Evolutionary conservation across 2,329 filamentous ascomycete species (phyloP), one percentile per base, ranked within the genome.

Genomic region (Stachybotrys chartarum): DNA sequence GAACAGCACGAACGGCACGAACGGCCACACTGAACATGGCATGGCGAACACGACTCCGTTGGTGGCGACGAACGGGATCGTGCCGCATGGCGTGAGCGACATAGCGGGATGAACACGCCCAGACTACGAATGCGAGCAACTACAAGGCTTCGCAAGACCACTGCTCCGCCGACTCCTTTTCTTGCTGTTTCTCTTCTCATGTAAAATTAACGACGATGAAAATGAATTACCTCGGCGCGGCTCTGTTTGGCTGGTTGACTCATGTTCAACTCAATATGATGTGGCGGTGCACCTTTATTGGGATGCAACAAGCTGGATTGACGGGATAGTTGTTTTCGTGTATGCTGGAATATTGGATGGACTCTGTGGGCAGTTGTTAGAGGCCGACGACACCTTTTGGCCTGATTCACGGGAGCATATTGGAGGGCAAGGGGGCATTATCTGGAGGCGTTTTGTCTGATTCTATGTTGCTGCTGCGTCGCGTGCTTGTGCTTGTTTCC

Each of bases 1-100:
- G 14, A 56, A 60, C n/a, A 56, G 67, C 7, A 39, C 35, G 35
- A 73, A 75, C 54, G 72, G 71, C 31, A 63, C 60, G 8, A 62
- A 57, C 62, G 55, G 63, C 18, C 58, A 61, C 52, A 30, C 54
- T 16, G 58, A 58, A 11, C 56, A 59, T 30, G 60, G 60, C 11
- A 52, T 54, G 8, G 61, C 62, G 52, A 60, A 60, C 54, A 57
- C 58, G 16, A 54, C 55, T 24, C 31, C 56, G 42, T 14, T 42
- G 35, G 47, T 57, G 31, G 32, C 59, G 11, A 55, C 55, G 8
- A 65, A 69, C 30, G 63, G 66, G 45, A 59, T 54, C 16, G 55
- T 66, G 44, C 57, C 60, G 51, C 69, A 72, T 54, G 69, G 69
- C 47, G 58, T 66, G 47, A 63, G 70, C 54, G 64, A 14, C 35